Evolutionary conservation across 257 asterid genomes (phyloP), one percentile per base, ranked within the genome.

Genomic region (Dorcoceras hygrometricum): DNA sequence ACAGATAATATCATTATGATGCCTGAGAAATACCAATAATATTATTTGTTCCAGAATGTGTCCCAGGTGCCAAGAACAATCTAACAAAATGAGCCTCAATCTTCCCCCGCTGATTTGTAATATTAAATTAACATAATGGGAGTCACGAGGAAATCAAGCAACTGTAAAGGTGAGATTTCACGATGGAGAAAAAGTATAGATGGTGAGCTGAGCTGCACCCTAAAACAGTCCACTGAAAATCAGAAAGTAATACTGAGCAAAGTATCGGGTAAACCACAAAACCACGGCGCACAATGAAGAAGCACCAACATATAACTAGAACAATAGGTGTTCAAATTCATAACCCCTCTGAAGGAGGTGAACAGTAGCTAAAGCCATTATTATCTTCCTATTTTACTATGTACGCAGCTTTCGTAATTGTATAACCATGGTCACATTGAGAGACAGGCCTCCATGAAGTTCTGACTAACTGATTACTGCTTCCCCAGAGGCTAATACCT

Each of bases 201-300:
- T 32, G 23, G 19, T 20, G 20, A 14, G 23, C 34, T 50, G 39
- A 72, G 70, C 65, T 22, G 34, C 68, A 18, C 12, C 63, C 63
- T 58, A 72, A 46, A 34, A 72, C 48, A 57, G 3, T 22, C 23
- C 70, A 66, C 36, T 61, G 24, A 53, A 61, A 56, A 23, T 66
- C 66, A 68, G 55, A 75, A 67, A 34, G 24, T 25, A 51, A 48
- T 48, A 63, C 24, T 4, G 14, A 12, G 57, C 55, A 18, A 24
- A 66, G 18, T 19, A 56, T 55, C 66, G 61, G 29, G 65, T 26
- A 20, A 12, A 9, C 14, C n/a, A 59, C 29, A 14, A 70, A 48
- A 50, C 54, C 57, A 65, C 39, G 0, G 51, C 19, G 7, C 7
- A 43, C 51, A 43, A 43, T 43, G 19, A 43, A 39, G 5, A 6